Evolutionary conservation across 805 yeast genomes (phyloP).

Genomic region (Dipodascus albidus): DNA sequence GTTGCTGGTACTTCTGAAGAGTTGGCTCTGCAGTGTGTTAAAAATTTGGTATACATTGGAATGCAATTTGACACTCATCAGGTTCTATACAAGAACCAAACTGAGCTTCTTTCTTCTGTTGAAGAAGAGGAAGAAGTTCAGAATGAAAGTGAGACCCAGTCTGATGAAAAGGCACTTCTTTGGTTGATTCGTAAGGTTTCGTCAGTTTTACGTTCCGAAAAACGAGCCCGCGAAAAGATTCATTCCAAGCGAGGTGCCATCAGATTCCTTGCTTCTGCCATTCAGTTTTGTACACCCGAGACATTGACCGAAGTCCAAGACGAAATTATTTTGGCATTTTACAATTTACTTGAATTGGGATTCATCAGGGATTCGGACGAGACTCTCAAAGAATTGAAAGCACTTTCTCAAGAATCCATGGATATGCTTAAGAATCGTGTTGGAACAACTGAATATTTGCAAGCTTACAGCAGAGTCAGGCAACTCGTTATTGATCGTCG

Average conservation of each 20-base stretch:
- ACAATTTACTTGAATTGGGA: constrained; percentile 26
- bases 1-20: constrained; percentile 64
- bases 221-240: constrained; percentile 38
- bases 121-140: constrained; percentile 19
- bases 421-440: constrained; percentile 54
- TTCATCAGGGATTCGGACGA: background rate
- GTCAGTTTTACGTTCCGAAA: constrained; percentile 55
- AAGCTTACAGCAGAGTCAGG: constrained; percentile 51
- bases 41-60: constrained; percentile 50
- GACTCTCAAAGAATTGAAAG: constrained; percentile 32
- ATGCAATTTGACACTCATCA: constrained; percentile 46
- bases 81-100: constrained; percentile 17
- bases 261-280: constrained; percentile 55
- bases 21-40: constrained; percentile 52
- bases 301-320: constrained; percentile 34
- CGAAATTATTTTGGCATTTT: constrained; percentile 44
- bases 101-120: constrained; percentile 12
- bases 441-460: constrained; percentile 60
- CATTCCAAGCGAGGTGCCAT: constrained; percentile 58
- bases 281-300: constrained; percentile 37
- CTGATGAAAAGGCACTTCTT: constrained; percentile 23
- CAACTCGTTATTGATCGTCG: constrained; percentile 49
- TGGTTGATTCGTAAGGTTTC: constrained; percentile 58
- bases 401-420: constrained; percentile 52
- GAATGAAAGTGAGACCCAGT: constrained; percentile 13